Percentiles rank a stretch among this genome's conserved stretches.
Conservation (phyloP, 805 yeast species). For the Zygosaccharomyces pseudorouxii region DNA sequence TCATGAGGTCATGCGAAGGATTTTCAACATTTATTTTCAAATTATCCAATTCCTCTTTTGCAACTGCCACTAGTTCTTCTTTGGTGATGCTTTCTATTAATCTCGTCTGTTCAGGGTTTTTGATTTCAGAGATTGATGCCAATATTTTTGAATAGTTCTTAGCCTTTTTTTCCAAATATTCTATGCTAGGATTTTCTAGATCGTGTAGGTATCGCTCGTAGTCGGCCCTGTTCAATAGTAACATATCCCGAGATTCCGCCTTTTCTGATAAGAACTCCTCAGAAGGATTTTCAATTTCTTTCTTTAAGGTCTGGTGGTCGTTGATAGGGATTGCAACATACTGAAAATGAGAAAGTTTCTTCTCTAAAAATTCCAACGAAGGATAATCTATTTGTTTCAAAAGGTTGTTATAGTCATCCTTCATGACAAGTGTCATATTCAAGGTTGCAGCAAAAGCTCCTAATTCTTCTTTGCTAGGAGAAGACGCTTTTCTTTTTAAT, state of each 20-base stretch:
- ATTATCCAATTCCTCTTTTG: slow-evolving; percentile 21
- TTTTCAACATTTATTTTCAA: slow-evolving; percentile 19
- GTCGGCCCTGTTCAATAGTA: slow-evolving; percentile 7
- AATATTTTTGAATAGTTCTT: slow-evolving; percentile 5
- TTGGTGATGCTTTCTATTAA: slow-evolving; percentile 7
- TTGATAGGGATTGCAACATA: slow-evolving; percentile 1
- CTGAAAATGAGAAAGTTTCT: not conserved
- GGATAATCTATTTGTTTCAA: slow-evolving; percentile 13
- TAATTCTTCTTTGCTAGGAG: slow-evolving; percentile 23
- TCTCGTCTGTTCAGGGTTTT: slow-evolving; percentile 2
- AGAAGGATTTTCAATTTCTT: slow-evolving; percentile 6
- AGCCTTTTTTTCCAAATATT: slow-evolving; percentile 15
- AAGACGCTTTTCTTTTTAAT: slow-evolving; percentile 1
- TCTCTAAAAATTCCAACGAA: slow-evolving; percentile 12
- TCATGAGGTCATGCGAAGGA: slow-evolving; percentile 23
- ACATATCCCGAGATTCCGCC: slow-evolving; percentile 7
- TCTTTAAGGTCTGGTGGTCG: slow-evolving; percentile 6
- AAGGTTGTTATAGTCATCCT: slow-evolving; percentile 15
- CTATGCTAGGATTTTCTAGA: slow-evolving; percentile 13
- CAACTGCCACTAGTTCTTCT: slow-evolving; percentile 2
- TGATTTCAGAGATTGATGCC: slow-evolving; percentile 2
- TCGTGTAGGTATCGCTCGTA: slow-evolving; percentile 1
- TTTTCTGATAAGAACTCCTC: slow-evolving; percentile 13
- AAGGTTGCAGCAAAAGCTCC: slow-evolving; percentile 5
- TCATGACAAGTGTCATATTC: slow-evolving; percentile 14